Conservation (phyloP, 169 alveolate species). For the Perkinsus olseni region DNA sequence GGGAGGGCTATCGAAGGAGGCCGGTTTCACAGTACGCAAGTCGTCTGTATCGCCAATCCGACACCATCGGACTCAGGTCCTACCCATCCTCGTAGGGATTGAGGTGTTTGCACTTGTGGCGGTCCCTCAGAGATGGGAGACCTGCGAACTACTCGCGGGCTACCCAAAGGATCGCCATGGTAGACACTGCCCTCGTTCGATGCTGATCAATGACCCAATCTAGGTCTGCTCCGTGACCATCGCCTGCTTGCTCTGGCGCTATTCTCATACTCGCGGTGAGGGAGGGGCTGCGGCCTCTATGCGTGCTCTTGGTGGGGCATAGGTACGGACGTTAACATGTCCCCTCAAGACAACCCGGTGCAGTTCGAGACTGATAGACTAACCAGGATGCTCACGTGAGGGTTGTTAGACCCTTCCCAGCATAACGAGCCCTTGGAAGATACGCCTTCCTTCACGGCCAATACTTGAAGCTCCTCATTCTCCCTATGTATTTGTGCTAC, state of each 20-base stretch:
- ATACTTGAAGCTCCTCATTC: conserved; percentile 19
- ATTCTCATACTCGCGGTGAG: not conserved
- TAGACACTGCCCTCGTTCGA: not conserved
- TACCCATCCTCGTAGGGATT: not conserved
- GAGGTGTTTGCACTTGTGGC: not conserved
- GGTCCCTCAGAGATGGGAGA: not conserved
- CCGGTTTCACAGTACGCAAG: not conserved
- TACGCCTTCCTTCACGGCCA: not conserved
- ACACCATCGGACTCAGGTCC: not conserved
- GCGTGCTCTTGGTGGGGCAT: not conserved
- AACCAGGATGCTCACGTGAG: not conserved
- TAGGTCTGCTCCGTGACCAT: not conserved
- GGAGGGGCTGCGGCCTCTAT: not conserved
- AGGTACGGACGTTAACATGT: not conserved
- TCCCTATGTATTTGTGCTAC: conserved; percentile 19
- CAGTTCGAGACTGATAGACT: not conserved
- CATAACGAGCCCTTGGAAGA: not conserved
- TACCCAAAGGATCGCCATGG: not conserved
- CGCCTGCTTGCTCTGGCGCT: not conserved
- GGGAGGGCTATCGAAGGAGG: not conserved
- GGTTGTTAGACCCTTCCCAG: not conserved
- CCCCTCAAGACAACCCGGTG: not conserved
- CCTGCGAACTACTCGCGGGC: not conserved
- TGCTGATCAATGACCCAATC: not conserved
- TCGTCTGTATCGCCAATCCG: not conserved